A percentile compares a stretch with the other conserved stretches of the same genome.
Evolutionary conservation across 257 asterid genomes (phyloP).

Genomic region (Orobanche coerulescens): DNA sequence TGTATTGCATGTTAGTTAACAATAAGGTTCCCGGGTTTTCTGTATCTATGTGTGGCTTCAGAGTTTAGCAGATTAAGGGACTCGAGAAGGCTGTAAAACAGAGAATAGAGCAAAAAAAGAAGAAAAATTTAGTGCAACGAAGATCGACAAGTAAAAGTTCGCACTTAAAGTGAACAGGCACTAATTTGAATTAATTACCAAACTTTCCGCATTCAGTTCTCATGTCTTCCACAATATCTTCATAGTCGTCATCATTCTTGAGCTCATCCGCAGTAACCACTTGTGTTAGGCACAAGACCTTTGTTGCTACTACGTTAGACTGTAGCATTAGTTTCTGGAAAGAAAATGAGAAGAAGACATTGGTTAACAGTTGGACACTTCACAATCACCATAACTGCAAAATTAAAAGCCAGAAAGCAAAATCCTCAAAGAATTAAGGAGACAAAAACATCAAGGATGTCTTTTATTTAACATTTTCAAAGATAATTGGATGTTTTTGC

Average conservation of each 20-base stretch:
- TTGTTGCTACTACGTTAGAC: slow-evolving; percentile 39
- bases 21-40: slow-evolving; percentile 23
- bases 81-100: slow-evolving; percentile 29
- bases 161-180: not conserved
- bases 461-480: too few species aligned
- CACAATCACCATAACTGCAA: not conserved
- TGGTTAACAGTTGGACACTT: not conserved
- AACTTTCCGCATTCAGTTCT: slow-evolving; percentile 59
- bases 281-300: slow-evolving; percentile 57
- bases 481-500: too few species aligned
- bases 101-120: slow-evolving; percentile 23
- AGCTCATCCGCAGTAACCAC: slow-evolving; percentile 52
- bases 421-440: not conserved
- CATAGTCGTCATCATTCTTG: slow-evolving; percentile 48
- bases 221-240: slow-evolving; percentile 70
- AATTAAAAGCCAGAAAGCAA: not conserved
- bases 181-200: slow-evolving; percentile 16
- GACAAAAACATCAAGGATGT: not conserved
- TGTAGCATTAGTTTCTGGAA: slow-evolving; percentile 50
- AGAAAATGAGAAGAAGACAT: not conserved
- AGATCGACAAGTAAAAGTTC: not conserved
- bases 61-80: slow-evolving; percentile 20
- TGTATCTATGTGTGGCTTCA: slow-evolving; percentile 21
- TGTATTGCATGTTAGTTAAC: not conserved
- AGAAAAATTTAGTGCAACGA: slow-evolving; percentile 10